phyloP scores from a whole-genome alignment of 2,329 filamentous ascomycete species.

The Fusarium buxicola region DNA sequence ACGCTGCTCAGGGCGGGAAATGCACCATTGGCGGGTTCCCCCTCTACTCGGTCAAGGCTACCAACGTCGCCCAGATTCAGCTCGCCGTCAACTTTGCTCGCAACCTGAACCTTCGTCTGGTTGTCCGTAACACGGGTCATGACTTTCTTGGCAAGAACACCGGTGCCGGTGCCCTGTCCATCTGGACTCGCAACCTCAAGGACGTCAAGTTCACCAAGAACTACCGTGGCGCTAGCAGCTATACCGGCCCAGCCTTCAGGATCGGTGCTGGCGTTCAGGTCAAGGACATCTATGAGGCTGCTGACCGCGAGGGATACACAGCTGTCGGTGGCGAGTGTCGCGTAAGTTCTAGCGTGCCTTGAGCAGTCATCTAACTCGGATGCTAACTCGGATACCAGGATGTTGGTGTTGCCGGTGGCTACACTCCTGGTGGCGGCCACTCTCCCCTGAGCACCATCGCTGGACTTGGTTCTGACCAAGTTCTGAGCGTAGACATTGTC shows the following conservation, averaged over 20 bases:
- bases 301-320: slow-evolving; percentile 57
- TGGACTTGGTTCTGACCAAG: slow-evolving; percentile 70
- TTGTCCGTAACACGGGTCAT: slow-evolving; percentile 64
- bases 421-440: slow-evolving; percentile 70
- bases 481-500: slow-evolving; percentile 66
- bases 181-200: slow-evolving; percentile 57
- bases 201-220: slow-evolving; percentile 55
- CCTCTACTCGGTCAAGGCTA: slow-evolving; percentile 55
- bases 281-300: slow-evolving; percentile 58
- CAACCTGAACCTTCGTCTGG: slow-evolving; percentile 59
- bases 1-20: slow-evolving; percentile 36
- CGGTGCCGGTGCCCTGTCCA: slow-evolving; percentile 58
- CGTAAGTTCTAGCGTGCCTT: background rate
- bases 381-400: slow-evolving; percentile 42
- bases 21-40: slow-evolving; percentile 58
- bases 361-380: accelerated
- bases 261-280: slow-evolving; percentile 66
- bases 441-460: slow-evolving; percentile 62
- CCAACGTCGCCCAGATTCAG: slow-evolving; percentile 59
- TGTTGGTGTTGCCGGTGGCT: slow-evolving; percentile 70
- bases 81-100: slow-evolving; percentile 60
- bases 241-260: slow-evolving; percentile 63
- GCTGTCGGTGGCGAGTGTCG: slow-evolving; percentile 67
- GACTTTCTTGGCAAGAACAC: slow-evolving; percentile 68
- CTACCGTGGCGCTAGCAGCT: slow-evolving; percentile 53